Base-by-base conservation (phyloP, 768 basidiomycete genomes). In the Amylocystis lapponica region DNA sequence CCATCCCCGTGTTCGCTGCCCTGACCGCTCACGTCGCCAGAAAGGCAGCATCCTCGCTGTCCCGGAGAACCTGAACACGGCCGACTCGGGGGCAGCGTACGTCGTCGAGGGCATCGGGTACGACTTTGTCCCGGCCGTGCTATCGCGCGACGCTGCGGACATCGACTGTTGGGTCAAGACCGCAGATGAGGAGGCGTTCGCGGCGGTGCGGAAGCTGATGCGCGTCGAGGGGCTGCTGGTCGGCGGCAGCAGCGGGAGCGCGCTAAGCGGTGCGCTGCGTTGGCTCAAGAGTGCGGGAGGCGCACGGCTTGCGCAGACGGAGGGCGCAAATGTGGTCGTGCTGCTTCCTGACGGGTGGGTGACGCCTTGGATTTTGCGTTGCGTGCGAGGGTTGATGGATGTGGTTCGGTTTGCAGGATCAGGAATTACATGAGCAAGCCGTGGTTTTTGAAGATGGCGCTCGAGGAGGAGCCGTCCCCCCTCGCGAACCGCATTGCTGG, bases 31-130 rank as follows among this genome's bases (percentile, higher is more conserved):
- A 2, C 30, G 20, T 21, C 5, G 29, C n/a, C 50, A 90, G 88
- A 74, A 79, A 62, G 95, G 95, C 31, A 96, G 93, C 53, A 76
- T 95, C 44, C 79, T 98, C 23, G 92, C 92, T 0, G 46, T 70
- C 23, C 88, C 91, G 0, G 75, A 80, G 30, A 48, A 57, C 14
- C 67, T 92, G 36, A 92, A 92, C 55, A 59, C 57, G 2, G 66
- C 61, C 17, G 75, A 66, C 39, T 63, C 61, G 31, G 81, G 75
- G 9, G 57, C 54, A 21, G 64, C 67, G 40, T 98, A 97, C 55
- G 60, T 81, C 39, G 81, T 97, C 17, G 96, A 99, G 61, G 96
- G 96, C n/a, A 98, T 97, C 41, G 96, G 96, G 21, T 92, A 93
- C 53, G 91, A 95, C 62, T 95, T 95, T 58, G 59, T 95, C 34